phyloP scores from a whole-genome alignment of 768 basidiomycete species.

The Phanerochaete carnosa region DNA sequence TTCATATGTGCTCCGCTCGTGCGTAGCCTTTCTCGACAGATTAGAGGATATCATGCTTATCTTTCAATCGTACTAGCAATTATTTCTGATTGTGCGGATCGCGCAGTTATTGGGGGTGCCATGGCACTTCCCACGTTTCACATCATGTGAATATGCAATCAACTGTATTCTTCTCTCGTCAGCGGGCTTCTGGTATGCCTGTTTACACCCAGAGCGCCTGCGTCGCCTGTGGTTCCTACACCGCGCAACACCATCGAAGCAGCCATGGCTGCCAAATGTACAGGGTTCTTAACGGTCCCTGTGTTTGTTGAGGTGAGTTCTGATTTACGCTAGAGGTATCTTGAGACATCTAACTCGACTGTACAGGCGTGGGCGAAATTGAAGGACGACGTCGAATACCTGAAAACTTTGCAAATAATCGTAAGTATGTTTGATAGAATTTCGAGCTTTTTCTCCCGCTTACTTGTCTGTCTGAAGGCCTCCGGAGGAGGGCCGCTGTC shows the following conservation, averaged over 20 bases:
- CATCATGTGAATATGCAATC: constrained; percentile 23
- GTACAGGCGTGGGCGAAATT: constrained; percentile 18
- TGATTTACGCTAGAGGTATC: background rate
- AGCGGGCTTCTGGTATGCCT: background rate
- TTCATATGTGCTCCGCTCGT: constrained; percentile 12
- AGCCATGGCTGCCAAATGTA: background rate
- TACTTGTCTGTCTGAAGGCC: background rate
- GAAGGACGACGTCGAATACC: no score
- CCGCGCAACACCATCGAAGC: no score
- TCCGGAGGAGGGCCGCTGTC: constrained; percentile 19
- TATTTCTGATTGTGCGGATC: background rate
- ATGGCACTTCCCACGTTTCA: constrained; percentile 35
- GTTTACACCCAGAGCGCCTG: constrained; percentile 3
- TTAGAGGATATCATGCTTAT: background rate
- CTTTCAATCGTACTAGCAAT: background rate
- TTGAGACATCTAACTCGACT: background rate
- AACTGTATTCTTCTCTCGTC: constrained; percentile 24
- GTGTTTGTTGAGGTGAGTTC: constrained; percentile 10
- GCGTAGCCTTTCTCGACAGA: constrained; percentile 4
- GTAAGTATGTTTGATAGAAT: constrained; percentile 5
- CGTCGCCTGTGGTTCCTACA: no score
- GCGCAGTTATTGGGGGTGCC: constrained; percentile 14
- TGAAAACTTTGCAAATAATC: constrained; percentile 11
- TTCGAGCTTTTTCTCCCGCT: background rate
- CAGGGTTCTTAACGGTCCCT: constrained; percentile 7